Evolutionary conservation across 495 filamentous ascomycete genomes (phyloP), one percentile per base, ranked within the genome.

Genomic region (Tuber calosporum): DNA sequence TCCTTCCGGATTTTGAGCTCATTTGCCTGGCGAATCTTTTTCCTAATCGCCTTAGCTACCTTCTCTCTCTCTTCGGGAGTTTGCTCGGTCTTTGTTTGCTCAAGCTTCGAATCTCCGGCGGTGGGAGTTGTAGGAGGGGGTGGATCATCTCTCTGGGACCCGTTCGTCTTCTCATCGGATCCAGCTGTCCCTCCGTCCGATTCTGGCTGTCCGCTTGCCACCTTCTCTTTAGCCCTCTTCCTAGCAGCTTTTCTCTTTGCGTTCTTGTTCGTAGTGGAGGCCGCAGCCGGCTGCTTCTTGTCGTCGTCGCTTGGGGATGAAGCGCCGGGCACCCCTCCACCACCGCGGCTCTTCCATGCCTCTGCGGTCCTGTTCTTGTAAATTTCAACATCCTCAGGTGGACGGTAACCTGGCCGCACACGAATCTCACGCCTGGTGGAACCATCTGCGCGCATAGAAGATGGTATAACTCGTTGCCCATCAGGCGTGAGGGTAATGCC

Each of bases 311-410:
- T 87, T 53, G 39, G 68, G 0, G 84, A 84, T 72, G 92, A 92
- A 26, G 93, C 91, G 17, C 96, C 96, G 13, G 94, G 92, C 6
- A 97, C 87, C 77, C 91, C 90, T 70, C 87, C 89, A 74, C 86
- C 90, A 19, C 90, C 91, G 30, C 93, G 88, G 77, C 86, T 93
- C 83, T 93, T 94, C 86, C 92, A 97, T 53, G 87, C 89, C 77
- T 94, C 91, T 37, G 94, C 94, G 7, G 90, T 91, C 62, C 91
- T 89, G 84, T 97, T 98, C 86, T 92, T 95, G 87, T 98, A 99
- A 45, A 97, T 85, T 80, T 97, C 93, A 73, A 97, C 91, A 83
- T 99, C 96, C 82, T 99, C 96, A 2, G 95, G 94, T 0, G 96
- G 96, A 43, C 88, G 88, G 83, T 98, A 99, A 67, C 96, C 96